Evolutionary conservation across 1,284 basidiomycete species (phyloP), one percentile per base, ranked within the genome.

Genomic region (Sutorius eximius): DNA sequence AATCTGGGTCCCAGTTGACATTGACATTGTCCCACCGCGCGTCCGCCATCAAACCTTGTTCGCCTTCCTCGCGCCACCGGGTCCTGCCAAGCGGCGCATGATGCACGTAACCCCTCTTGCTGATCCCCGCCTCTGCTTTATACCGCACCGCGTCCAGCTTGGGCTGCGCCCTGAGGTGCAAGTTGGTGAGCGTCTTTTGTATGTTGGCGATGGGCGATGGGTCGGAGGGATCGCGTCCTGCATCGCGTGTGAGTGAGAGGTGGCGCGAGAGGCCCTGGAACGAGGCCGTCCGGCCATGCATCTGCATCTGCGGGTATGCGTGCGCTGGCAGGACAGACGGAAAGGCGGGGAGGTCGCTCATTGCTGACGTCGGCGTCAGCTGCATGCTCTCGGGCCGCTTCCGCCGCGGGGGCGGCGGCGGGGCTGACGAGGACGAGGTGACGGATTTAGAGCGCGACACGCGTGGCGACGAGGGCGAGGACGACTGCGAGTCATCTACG

Each of bases 71-170:
- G 12, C 60, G 56, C 67, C 62, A 60, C 61, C 65, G 59, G 13
- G 57, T 54, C 48, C 58, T 60, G 49, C 63, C 64, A 45, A 62
- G 37, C 11, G 63, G 60, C 24, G 62, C 42, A 55, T 66, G 68
- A 60, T 69, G 68, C 34, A 87, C 77, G 61, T 80, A 87, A 43
- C 86, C 86, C 10, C 83, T 73, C 57, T 73, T 72, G 55, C 75
- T 81, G 38, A 87, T 62, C 20, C 85, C 86, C 20, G 85, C 86
- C 67, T 87, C 86, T 0, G 85, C 85, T 69, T 87, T 87, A 68
- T 81, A 88, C 56, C 83, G 70, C 34, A 82, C 85, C n/a, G 76
- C 78, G 33, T 82, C 80, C 7, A 82, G 58, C 33, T 69, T 74
- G 0, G 79, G 80, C 56, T 75, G 74, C 1, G 75, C 64, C 41